A percentile compares a stretch with the other conserved stretches of the same genome.
These are phyloP conservation scores for Sideroxylon spinosum DNA, from an alignment of 179 eudicot species.

Conservation along the genomic window DNA sequence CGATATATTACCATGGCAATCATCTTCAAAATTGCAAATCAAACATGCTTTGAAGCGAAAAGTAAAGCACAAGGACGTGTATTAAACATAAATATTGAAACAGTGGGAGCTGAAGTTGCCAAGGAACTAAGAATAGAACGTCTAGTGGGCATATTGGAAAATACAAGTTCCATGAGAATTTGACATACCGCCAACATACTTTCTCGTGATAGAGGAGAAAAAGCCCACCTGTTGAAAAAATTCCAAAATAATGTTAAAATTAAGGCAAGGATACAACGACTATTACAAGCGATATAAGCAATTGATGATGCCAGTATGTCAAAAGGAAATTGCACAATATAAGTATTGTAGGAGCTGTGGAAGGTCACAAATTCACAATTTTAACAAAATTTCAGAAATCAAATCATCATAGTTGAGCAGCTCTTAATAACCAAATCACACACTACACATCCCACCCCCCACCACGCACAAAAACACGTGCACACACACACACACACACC, in stretches of 20 bases:
- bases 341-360: not conserved
- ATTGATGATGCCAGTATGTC: not conserved
- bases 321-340: not conserved
- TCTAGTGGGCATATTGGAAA: not conserved
- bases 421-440: not conserved
- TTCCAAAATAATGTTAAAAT: not conserved
- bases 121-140: not conserved
- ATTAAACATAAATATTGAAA: not conserved
- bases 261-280: not conserved
- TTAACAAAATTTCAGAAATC: not conserved
- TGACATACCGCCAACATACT: conserved; percentile 64
- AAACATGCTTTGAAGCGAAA: not conserved
- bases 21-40: not conserved
- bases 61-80: not conserved
- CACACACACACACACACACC: no score
- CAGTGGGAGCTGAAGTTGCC: not conserved
- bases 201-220: conserved; percentile 74
- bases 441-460: not conserved
- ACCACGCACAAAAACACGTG: no score
- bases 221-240: conserved; percentile 66
- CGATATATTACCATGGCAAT: not conserved
- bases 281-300: not conserved
- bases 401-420: not conserved
- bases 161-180: not conserved
- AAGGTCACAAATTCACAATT: not conserved